phyloP scores from a whole-genome alignment of 176 grass and related monocot genomes.

The Aegilops longissima region DNA sequence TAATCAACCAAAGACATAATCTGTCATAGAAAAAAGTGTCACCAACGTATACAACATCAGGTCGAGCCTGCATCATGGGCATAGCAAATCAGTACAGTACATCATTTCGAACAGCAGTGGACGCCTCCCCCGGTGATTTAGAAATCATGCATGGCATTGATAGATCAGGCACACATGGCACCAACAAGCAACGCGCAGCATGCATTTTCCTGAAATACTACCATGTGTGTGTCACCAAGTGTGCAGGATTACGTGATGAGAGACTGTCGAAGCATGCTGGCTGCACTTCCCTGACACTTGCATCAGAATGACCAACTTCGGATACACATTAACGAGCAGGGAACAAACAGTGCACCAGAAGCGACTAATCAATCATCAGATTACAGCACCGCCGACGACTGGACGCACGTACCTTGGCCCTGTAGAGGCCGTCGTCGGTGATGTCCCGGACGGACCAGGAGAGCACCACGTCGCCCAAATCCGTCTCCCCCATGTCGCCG shows the following conservation, averaged over 20 bases:
- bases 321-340: background rate
- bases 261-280: background rate
- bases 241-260: background rate
- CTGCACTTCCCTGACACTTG: background rate
- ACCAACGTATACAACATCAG: background rate
- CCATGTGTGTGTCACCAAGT: background rate
- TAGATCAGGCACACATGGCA: background rate
- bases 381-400: background rate
- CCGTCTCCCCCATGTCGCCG: constrained; percentile 19
- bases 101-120: background rate
- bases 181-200: background rate
- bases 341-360: no score
- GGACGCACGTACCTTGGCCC: constrained; percentile 21
- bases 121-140: no score
- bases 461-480: constrained; percentile 55
- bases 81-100: background rate
- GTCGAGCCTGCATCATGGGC: background rate
- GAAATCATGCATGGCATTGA: no score
- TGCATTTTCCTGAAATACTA: background rate
- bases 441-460: constrained; percentile 55
- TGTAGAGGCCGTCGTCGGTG: constrained; percentile 38
- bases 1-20: background rate
- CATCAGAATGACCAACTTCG: background rate
- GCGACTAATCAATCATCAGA: background rate
- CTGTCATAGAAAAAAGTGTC: background rate